Base-by-base conservation (phyloP, 306 rosid genomes). In the Cicer arietinum region DNA sequence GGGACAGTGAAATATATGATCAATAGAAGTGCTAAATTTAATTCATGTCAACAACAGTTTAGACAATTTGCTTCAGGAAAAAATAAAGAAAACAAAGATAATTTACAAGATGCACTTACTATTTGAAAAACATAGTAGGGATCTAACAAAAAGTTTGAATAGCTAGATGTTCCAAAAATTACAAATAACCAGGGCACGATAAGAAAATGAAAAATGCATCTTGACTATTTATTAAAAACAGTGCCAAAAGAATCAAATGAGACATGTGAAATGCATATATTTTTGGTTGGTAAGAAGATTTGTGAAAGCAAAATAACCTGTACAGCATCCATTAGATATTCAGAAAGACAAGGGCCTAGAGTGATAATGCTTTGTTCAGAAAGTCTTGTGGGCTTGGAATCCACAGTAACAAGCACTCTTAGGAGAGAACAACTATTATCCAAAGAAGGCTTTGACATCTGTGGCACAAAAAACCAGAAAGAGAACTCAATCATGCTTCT, bases 331-430 rank as follows among this genome's bases (percentile, higher is more conserved):
- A 88, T 82, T 50, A 92, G 78, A 83, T 92, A 90, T 66, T 74
- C 83, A 11, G 86, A 40, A 81, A 92, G 85, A 81, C 69, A 79
- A 75, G 47, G 71, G 56, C 87, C 89, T 25, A 92, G 87, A 53
- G 71, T 74, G 63, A 60, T 67, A 64, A 86, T 81, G 73, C 87
- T 86, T 70, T 79, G 78, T 51, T 83, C 84, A 64, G 89, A 88
- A 80, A 90, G 92, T 63, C 69, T 74, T 10, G 85, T 77, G 72
- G 89, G 88, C 60, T 88, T 75, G 46, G 85, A 84, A 85, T 89
- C 94, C 78, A 92, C 59, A 11, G 77, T 50, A 66, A 79, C 65
- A 22, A 92, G 85, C 80, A 84, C 73, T 71, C 92, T 88, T 43
- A 92, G 88, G 84, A 92, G 83, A 67, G 95, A 89, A 68, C 90